These are phyloP conservation scores for Microcera coccophila DNA, from an alignment of 2,329 filamentous ascomycete genomes.

Conservation along the genomic window DNA sequence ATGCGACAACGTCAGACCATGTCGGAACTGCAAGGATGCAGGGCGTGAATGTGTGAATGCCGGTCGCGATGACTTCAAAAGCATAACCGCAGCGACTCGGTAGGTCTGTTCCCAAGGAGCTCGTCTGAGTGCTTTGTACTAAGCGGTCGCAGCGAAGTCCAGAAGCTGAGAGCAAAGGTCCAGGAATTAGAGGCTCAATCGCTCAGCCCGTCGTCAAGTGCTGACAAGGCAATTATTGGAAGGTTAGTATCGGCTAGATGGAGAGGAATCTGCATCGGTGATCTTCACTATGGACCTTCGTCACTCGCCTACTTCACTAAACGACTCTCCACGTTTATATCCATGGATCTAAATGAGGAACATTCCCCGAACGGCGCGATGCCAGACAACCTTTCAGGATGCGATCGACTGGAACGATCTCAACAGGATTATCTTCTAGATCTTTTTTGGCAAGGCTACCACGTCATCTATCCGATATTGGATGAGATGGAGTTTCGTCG, in stretches of 20 bases:
- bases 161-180: slow-evolving; percentile 18
- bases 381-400: neutral
- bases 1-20: slow-evolving; percentile 27
- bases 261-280: slow-evolving; percentile 8
- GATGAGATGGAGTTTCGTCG: slow-evolving; percentile 20
- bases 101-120: neutral
- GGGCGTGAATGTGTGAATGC: slow-evolving; percentile 22
- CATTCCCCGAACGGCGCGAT: neutral
- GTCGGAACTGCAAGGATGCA: slow-evolving; percentile 24
- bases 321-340: slow-evolving; percentile 18
- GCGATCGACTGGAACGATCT: slow-evolving; percentile 29
- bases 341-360: slow-evolving; percentile 3
- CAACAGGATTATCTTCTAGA: slow-evolving; percentile 47
- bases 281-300: slow-evolving; percentile 20
- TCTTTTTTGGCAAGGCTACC: slow-evolving; percentile 47
- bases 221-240: neutral
- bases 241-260: slow-evolving; percentile 4
- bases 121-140: neutral
- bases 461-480: slow-evolving; percentile 38
- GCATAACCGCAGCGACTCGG: slow-evolving; percentile 22
- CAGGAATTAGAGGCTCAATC: slow-evolving; percentile 19
- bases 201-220: slow-evolving; percentile 1
- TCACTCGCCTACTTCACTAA: slow-evolving; percentile 21
- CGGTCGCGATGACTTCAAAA: slow-evolving; percentile 24
- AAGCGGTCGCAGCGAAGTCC: slow-evolving; percentile 17